phyloP scores from a whole-genome alignment of 2,329 filamentous ascomycete genomes.

The Domatiomyces globalis region DNA sequence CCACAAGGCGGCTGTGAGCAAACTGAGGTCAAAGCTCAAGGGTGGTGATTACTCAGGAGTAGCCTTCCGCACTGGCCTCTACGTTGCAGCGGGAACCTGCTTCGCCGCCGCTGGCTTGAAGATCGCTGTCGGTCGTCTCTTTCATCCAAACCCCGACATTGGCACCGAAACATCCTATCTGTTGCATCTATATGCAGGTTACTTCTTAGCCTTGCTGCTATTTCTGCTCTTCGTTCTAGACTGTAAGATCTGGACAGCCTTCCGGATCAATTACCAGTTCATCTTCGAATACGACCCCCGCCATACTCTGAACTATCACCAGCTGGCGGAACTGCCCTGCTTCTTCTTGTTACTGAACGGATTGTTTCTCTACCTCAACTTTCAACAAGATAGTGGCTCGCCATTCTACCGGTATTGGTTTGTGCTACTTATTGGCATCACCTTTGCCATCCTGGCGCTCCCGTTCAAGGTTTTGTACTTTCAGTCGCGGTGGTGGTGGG shows the following conservation, averaged over 20 bases:
- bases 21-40: constrained; percentile 60
- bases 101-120: constrained; percentile 53
- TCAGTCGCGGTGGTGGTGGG: constrained; percentile 68
- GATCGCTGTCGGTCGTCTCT: constrained; percentile 40
- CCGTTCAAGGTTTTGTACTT: constrained; percentile 63
- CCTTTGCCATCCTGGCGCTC: constrained; percentile 55
- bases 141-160: constrained; percentile 35
- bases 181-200: constrained; percentile 77
- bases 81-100: constrained; percentile 54
- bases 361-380: constrained; percentile 79
- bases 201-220: constrained; percentile 69
- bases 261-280: constrained; percentile 90
- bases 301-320: constrained; percentile 76
- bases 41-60: constrained; percentile 44
- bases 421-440: constrained; percentile 59
- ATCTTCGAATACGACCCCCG: constrained; percentile 92
- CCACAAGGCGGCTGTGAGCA: constrained; percentile 77
- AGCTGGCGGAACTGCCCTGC: constrained; percentile 73
- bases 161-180: constrained; percentile 50
- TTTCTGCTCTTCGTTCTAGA: constrained; percentile 74
- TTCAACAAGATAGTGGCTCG: constrained; percentile 51
- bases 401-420: constrained; percentile 75
- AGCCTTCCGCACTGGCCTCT: constrained; percentile 48
- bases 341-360: constrained; percentile 65
- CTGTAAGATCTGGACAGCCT: constrained; percentile 65